A percentile compares a stretch with the other conserved stretches of the same genome.
phyloP scores from a whole-genome alignment of 73 alveolate species.

The Effrenium voratum region DNA sequence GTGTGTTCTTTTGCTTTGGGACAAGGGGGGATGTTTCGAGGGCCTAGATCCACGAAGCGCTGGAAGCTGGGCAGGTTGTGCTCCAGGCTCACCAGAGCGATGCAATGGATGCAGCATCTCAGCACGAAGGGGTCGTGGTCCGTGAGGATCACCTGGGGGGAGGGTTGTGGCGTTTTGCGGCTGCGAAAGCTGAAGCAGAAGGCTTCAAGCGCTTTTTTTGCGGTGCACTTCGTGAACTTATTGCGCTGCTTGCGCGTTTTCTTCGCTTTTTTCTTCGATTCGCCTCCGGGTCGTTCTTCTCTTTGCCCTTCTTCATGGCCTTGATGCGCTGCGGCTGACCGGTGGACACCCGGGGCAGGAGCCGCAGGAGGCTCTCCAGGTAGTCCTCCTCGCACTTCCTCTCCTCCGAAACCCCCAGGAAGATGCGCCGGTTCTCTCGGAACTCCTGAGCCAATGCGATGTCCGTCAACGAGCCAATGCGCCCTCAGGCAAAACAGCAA shows the following conservation, averaged over 20 bases:
- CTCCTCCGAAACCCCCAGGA: slow-evolving; percentile 60
- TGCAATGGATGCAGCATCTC: slow-evolving; percentile 92
- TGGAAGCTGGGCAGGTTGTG: slow-evolving; percentile 67
- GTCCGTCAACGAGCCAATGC: background rate
- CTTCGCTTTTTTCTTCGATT: too few relatives aligned
- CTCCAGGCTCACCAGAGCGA: slow-evolving; percentile 91
- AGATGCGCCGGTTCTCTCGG: slow-evolving; percentile 75
- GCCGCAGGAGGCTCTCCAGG: slow-evolving; percentile 77
- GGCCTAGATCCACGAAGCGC: slow-evolving; percentile 79
- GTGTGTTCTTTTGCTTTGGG: too few relatives aligned
- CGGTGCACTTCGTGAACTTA: too few relatives aligned
- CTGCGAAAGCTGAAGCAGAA: too few relatives aligned
- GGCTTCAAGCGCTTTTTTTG: too few relatives aligned
- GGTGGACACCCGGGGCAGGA: slow-evolving; percentile 54
- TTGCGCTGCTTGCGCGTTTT: too few relatives aligned
- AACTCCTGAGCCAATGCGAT: slow-evolving; percentile 21
- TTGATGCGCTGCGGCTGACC: slow-evolving; percentile 83
- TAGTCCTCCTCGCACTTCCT: slow-evolving; percentile 93
- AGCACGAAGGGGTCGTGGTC: slow-evolving; percentile 78
- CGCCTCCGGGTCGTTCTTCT: slow-evolving; percentile 36
- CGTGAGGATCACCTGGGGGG: slow-evolving; percentile 35
- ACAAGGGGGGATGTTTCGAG: too few relatives aligned
- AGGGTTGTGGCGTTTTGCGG: too few relatives aligned
- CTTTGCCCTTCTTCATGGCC: slow-evolving; percentile 60
- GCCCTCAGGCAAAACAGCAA: background rate